A percentile compares a stretch with the other conserved stretches of the same genome.
Evolutionary conservation across 208 protist genomes (phyloP).

Genomic region (Naegleria gruberi): DNA sequence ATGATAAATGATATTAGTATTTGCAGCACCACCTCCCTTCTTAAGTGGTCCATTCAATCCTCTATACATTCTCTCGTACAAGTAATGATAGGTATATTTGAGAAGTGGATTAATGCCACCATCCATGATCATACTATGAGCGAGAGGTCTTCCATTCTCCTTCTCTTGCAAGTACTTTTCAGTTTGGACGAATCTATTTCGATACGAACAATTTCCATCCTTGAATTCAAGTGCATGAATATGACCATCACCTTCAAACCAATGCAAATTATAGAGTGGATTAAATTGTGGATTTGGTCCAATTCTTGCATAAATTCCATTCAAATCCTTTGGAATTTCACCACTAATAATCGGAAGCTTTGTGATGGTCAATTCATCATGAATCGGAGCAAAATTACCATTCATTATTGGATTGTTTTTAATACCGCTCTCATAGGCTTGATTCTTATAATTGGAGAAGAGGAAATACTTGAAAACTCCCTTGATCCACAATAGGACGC

Average conservation of each 20-base stretch:
- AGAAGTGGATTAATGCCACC: neutral
- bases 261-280: neutral
- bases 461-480: too few species aligned
- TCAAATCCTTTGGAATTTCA: neutral
- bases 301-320: constrained; percentile 24
- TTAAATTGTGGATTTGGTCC: constrained; percentile 25
- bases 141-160: neutral
- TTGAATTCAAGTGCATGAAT: constrained; percentile 7
- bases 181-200: constrained; percentile 26
- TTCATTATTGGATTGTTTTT: constrained; percentile 17
- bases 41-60: neutral
- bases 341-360: neutral
- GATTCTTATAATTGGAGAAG: neutral
- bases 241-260: constrained; percentile 21
- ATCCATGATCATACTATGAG: neutral
- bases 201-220: neutral
- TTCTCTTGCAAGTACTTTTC: constrained; percentile 6
- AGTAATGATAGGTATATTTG: neutral
- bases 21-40: neutral
- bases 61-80: constrained; percentile 1
- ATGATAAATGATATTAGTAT: neutral
- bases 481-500: too few species aligned
- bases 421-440: neutral
- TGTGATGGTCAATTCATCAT: neutral
- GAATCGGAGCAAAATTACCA: constrained; percentile 23